A percentile compares a stretch with the other conserved stretches of the same genome.
phyloP scores from a whole-genome alignment of 1,284 basidiomycete species.

The Agroathelia rolfsii region DNA sequence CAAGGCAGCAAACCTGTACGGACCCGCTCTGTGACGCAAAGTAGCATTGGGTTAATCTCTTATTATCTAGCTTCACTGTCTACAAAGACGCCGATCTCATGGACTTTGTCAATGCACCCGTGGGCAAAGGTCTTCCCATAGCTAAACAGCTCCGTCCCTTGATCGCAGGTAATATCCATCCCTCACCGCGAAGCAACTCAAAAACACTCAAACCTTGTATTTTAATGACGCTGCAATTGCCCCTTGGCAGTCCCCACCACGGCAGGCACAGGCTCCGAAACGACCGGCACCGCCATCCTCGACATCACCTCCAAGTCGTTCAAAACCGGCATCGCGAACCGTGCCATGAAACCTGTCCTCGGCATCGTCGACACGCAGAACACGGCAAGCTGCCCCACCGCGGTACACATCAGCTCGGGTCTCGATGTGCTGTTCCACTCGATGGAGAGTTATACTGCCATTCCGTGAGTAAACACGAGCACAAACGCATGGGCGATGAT shows the following conservation, averaged over 20 bases:
- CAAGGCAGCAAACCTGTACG: conserved; percentile 84
- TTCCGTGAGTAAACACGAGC: conserved; percentile 45
- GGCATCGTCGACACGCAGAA: conserved; percentile 84
- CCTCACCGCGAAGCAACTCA: background rate
- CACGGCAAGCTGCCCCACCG: conserved; percentile 76
- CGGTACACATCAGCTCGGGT: conserved; percentile 86
- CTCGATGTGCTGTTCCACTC: conserved; percentile 94
- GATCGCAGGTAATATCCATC: conserved; percentile 55
- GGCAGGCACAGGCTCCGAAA: conserved; percentile 95
- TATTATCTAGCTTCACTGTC: conserved; percentile 65
- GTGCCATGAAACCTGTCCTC: conserved; percentile 83
- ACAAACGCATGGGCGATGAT: background rate
- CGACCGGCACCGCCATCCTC: conserved; percentile 94
- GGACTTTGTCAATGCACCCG: conserved; percentile 95
- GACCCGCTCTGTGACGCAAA: conserved; percentile 8
- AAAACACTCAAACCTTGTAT: conserved; percentile 5
- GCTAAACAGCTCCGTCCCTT: conserved; percentile 70
- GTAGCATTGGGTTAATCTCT: conserved; percentile 1
- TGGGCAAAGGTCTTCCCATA: conserved; percentile 88
- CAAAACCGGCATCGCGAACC: conserved; percentile 93
- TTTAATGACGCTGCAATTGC: too few relatives aligned
- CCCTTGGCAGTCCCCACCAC: conserved; percentile 72
- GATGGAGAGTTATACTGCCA: conserved; percentile 87
- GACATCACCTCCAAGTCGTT: conserved; percentile 86
- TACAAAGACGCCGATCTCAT: conserved; percentile 89